Percentiles rank a stretch among this genome's conserved stretches.
Evolutionary conservation across 1,139 yeast genomes (phyloP).

Genomic region (Protomyces lactucae-debilis): DNA sequence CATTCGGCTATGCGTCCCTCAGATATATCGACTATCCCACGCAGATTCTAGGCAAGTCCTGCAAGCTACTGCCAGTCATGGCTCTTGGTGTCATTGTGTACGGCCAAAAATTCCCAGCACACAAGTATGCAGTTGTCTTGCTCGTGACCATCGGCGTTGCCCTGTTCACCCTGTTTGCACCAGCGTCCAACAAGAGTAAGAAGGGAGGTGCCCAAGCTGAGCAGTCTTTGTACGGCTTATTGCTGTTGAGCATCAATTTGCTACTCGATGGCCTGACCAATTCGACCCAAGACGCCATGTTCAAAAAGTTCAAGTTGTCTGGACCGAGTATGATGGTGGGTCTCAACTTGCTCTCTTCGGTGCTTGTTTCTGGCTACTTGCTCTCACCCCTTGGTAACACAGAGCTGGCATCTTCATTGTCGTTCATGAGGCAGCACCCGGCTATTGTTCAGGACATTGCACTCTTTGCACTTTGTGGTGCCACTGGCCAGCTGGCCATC

Average conservation of each 20-base stretch:
- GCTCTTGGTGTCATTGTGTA: constrained; percentile 71
- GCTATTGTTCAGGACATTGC: constrained; percentile 55
- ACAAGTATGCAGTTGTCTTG: constrained; percentile 72
- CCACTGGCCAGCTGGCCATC: constrained; percentile 87
- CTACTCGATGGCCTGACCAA: constrained; percentile 86
- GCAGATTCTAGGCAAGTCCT: constrained; percentile 79
- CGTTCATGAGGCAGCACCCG: constrained; percentile 50
- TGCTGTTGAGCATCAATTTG: constrained; percentile 57
- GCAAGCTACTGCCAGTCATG: constrained; percentile 91
- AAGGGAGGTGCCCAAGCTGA: constrained; percentile 39
- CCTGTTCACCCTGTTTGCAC: constrained; percentile 58
- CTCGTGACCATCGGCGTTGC: constrained; percentile 77
- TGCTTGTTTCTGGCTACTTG: constrained; percentile 44
- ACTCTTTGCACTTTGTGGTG: constrained; percentile 72
- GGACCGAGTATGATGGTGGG: constrained; percentile 89
- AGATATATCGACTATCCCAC: constrained; percentile 82
- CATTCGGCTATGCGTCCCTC: constrained; percentile 69
- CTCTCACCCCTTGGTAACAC: constrained; percentile 37
- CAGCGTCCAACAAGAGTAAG: constrained; percentile 29
- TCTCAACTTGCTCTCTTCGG: constrained; percentile 56
- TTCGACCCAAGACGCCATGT: constrained; percentile 84
- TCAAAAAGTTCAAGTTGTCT: constrained; percentile 49
- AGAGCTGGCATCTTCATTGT: constrained; percentile 41
- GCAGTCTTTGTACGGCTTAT: constrained; percentile 51
- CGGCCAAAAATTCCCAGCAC: constrained; percentile 63